phyloP scores from a whole-genome alignment of 768 basidiomycete species.

The Filobasidium wieringae region DNA sequence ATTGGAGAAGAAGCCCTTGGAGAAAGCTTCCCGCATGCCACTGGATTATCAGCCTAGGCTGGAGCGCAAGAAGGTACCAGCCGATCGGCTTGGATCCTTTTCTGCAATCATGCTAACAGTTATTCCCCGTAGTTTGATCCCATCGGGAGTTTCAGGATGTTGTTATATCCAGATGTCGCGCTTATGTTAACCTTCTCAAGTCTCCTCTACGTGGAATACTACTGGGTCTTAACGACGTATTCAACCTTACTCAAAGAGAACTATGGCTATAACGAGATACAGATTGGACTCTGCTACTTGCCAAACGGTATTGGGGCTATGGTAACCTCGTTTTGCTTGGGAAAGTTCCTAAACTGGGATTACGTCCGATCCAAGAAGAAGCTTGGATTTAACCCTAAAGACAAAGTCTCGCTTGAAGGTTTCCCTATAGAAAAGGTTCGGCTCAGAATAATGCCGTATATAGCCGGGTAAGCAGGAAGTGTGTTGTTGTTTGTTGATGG shows the following conservation, averaged over 20 bases:
- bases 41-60: constrained; percentile 1
- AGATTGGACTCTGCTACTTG: constrained; percentile 66
- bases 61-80: constrained; percentile 26
- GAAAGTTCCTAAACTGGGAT: constrained; percentile 56
- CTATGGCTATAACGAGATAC: constrained; percentile 54
- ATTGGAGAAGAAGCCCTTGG: constrained; percentile 19
- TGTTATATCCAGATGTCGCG: constrained; percentile 33
- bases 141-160: constrained; percentile 26
- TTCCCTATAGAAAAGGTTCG: constrained; percentile 26
- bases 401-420: constrained; percentile 16
- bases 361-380: constrained; percentile 44
- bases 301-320: constrained; percentile 62
- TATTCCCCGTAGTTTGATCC: constrained; percentile 25
- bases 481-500: neutral
- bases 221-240: constrained; percentile 32
- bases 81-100: constrained; percentile 2
- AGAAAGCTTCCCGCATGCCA: constrained; percentile 11
- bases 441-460: constrained; percentile 20
- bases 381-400: constrained; percentile 18
- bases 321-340: constrained; percentile 50
- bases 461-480: constrained; percentile 18
- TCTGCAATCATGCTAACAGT: neutral
- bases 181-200: constrained; percentile 28
- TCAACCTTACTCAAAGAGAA: constrained; percentile 49
- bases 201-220: constrained; percentile 30